Conservation (phyloP, 768 basidiomycete genomes). For the Rhodotorula toruloides region DNA sequence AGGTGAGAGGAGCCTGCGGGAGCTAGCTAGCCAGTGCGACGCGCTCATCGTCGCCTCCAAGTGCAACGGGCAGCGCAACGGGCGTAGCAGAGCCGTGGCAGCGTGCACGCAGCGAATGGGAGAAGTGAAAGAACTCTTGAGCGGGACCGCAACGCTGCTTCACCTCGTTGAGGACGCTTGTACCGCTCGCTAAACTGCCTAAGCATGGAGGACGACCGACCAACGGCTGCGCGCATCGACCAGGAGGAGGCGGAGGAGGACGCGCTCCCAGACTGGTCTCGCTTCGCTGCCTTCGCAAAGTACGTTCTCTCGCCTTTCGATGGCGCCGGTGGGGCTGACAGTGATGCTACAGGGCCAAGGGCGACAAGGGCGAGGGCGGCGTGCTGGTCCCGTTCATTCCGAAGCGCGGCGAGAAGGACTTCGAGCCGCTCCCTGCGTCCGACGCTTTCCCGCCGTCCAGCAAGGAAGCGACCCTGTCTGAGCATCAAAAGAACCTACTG, state of each 20-base stretch:
- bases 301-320: conserved; percentile 3
- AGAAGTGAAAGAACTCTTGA: background rate
- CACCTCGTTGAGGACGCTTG: conserved; percentile 4
- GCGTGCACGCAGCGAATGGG: no score
- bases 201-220: conserved; percentile 54
- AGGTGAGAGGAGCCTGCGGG: no score
- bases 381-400: conserved; percentile 54
- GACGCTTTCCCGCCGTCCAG: conserved; percentile 18
- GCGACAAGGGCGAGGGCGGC: conserved; percentile 2
- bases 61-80: no score
- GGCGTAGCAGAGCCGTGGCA: no score
- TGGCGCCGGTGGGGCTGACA: background rate
- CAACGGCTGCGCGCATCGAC: conserved; percentile 15
- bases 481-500: conserved; percentile 68
- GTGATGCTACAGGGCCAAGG: conserved; percentile 14
- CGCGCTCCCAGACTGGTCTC: conserved; percentile 38
- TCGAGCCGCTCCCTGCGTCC: conserved; percentile 60
- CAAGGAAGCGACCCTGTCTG: conserved; percentile 38
- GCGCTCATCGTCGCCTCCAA: no score
- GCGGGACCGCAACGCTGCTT: background rate
- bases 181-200: no score
- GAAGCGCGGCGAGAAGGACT: conserved; percentile 95
- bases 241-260: conserved; percentile 40
- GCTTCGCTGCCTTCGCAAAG: conserved; percentile 38
- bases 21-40: no score